Conservation (phyloP, 202 grass and related monocot genomes). For the Brachypodium distachyon region DNA sequence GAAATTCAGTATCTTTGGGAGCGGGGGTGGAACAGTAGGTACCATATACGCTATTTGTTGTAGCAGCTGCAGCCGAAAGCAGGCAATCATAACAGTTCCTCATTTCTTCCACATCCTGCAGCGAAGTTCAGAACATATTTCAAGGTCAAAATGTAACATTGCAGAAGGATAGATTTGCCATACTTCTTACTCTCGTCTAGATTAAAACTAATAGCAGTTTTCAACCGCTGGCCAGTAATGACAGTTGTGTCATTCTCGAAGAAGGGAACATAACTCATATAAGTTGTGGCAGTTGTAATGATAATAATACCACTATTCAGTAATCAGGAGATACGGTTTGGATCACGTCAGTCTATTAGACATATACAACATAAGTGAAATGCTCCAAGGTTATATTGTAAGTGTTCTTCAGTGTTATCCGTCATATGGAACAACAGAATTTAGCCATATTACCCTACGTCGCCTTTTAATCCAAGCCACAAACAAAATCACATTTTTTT, state of each 20-base stretch:
- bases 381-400: neutral
- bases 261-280: neutral
- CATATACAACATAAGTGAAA: neutral
- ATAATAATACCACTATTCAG: neutral
- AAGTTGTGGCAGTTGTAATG: neutral
- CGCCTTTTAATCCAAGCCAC: neutral
- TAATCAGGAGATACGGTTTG: neutral
- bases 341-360: neutral
- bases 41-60: slow-evolving; percentile 87
- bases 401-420: neutral
- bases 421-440: neutral
- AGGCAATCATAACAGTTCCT: slow-evolving; percentile 78
- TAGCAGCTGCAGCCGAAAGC: slow-evolving; percentile 73
- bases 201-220: neutral
- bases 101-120: slow-evolving; percentile 79
- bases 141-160: neutral
- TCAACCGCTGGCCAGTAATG: neutral
- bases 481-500: no score
- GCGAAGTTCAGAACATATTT: slow-evolving; percentile 20
- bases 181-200: neutral
- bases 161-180: neutral
- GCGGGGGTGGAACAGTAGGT: slow-evolving; percentile 28
- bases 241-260: neutral
- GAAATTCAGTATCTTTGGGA: slow-evolving; percentile 8
- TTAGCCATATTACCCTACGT: neutral